Evolutionary conservation across 139 green algal genomes (phyloP).

Genomic region (Edaphochlamys debaryana): DNA sequence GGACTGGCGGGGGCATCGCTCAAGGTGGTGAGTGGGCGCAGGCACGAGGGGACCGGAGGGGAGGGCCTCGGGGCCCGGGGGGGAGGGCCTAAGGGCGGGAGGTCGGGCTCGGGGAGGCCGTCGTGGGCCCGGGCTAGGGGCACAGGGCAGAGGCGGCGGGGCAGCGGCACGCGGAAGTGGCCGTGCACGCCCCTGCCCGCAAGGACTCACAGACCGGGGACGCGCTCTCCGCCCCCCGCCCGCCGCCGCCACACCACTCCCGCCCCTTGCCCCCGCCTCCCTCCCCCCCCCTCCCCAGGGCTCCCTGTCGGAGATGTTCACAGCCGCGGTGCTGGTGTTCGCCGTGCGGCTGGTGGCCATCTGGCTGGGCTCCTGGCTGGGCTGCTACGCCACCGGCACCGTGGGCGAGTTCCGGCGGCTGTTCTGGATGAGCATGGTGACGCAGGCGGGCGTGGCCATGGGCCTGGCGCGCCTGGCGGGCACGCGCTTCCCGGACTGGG

Average conservation of each 20-base stretch:
- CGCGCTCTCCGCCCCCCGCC: too few relatives aligned
- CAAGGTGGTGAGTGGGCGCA: conserved; percentile 62
- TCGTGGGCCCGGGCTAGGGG: too few relatives aligned
- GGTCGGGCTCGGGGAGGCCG: not conserved
- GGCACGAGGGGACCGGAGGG: not conserved
- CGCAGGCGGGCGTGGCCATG: conserved; percentile 88
- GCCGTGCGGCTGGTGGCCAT: conserved; percentile 71
- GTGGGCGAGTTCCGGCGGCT: conserved; percentile 52
- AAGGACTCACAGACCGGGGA: too few relatives aligned
- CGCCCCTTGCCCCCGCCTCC: too few relatives aligned
- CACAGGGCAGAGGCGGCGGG: too few relatives aligned
- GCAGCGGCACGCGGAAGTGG: too few relatives aligned
- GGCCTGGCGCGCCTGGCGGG: conserved; percentile 81
- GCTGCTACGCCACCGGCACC: conserved; percentile 61
- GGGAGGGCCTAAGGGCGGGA: not conserved
- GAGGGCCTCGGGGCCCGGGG: too few relatives aligned
- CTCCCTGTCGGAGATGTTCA: conserved; percentile 69
- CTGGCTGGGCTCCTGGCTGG: conserved; percentile 70
- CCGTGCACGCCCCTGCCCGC: too few relatives aligned
- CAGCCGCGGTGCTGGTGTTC: conserved; percentile 68
- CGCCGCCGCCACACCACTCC: too few relatives aligned
- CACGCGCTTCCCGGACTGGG: conserved; percentile 77
- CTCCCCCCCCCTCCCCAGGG: conserved; percentile 47
- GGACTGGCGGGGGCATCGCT: conserved; percentile 81
- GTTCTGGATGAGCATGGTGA: conserved; percentile 89